Evolutionary conservation across 179 eudicot genomes (phyloP).

Genomic region (Patellifolia procumbens): DNA sequence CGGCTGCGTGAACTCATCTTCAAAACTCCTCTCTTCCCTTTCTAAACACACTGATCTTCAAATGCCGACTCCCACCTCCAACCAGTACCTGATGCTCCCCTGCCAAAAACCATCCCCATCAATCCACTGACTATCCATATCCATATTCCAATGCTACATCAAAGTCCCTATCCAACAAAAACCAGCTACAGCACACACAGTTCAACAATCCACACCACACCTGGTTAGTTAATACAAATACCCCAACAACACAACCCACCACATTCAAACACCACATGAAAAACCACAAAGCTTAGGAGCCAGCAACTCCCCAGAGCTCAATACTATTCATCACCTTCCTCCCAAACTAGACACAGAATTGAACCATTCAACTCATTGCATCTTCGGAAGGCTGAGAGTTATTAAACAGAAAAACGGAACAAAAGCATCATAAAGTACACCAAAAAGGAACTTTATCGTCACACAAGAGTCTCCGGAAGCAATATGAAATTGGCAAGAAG

Average conservation of each 20-base stretch:
- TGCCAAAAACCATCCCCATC: constrained; percentile 57
- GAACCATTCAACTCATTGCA: constrained; percentile 29
- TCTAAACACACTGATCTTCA: constrained; percentile 42
- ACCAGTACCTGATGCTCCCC: constrained; percentile 44
- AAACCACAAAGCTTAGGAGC: constrained; percentile 29
- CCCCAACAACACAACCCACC: constrained; percentile 34
- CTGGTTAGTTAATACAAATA: constrained; percentile 27
- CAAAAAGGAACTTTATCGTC: background rate
- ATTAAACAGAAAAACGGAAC: background rate
- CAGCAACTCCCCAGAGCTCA: constrained; percentile 31
- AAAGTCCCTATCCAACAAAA: constrained; percentile 38
- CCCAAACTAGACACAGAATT: constrained; percentile 29
- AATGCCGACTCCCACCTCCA: constrained; percentile 38
- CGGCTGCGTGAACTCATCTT: constrained; percentile 80
- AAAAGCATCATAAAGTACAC: constrained; percentile 6
- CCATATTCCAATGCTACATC: constrained; percentile 38
- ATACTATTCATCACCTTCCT: constrained; percentile 18
- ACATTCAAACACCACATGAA: constrained; percentile 33
- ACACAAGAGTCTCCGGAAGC: background rate
- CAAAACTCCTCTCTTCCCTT: constrained; percentile 40
- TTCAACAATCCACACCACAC: constrained; percentile 44
- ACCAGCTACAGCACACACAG: constrained; percentile 36
- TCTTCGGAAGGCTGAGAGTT: constrained; percentile 24
- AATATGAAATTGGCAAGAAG: background rate
- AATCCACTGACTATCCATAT: constrained; percentile 39